Evolutionary conservation across 768 basidiomycete species (phyloP), one percentile per base, ranked within the genome.

Genomic region (Phaffia tasmanica): DNA sequence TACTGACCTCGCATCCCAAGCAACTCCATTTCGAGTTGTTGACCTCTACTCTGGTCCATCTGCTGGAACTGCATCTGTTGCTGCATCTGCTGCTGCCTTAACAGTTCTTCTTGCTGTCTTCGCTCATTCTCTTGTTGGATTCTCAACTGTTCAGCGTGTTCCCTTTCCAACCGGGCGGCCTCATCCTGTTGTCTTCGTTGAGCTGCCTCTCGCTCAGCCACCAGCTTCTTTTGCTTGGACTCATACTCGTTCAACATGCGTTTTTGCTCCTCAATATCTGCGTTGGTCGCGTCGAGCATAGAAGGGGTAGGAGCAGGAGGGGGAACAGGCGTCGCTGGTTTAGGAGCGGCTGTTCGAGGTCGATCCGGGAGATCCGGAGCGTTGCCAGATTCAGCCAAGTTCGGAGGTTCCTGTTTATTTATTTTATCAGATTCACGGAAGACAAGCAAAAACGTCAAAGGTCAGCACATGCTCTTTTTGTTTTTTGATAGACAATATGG

Each of bases 221-320:
- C 82, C n/a, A 99, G 78, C 9, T 87, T 85, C n/a, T 83, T 82
- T 74, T 98, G 95, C 74, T 97, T 89, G 23, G 89, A 86, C 76
- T 98, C 95, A 73, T 98, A 98, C 75, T 98, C 84, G 73, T 93
- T 91, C 62, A 99, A 83, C 83, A 98, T 85, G 14, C 88, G 86
- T 1, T 86, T 87, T 78, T 99, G 95, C 76, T 98, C 92, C 58
- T 83, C 84, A 68, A 98, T 83, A 71, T 80, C 78, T 83, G 85
- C 15, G 81, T 83, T 50, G 81, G 74, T 85, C 82, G 54, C 88
- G 84, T 23, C 74, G 71, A 19, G 77, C 74, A 32, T 81, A 79
- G n/a, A 88, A 84, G 86, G 81, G 2, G 82, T 80, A 16, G 89
- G 84, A 6, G 89, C 85, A 11, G 87, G 84, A 14, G 86, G 83